phyloP scores from a whole-genome alignment of 2,329 filamentous ascomycete species.

The Phaeosphaeriaceae sp. region DNA sequence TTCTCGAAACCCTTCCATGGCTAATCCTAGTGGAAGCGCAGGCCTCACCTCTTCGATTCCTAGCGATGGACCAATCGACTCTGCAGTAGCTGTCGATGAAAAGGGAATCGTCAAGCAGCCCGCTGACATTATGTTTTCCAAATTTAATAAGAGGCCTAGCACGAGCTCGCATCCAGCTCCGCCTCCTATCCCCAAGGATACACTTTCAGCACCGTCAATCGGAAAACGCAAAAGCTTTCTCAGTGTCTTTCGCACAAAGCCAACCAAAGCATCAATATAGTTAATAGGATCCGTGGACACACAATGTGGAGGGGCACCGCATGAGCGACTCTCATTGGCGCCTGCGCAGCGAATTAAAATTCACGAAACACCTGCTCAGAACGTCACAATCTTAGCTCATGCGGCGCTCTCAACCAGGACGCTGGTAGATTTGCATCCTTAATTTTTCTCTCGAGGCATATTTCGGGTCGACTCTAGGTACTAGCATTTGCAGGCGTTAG shows the following conservation, averaged over 20 bases:
- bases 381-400: conserved; percentile 1
- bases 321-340: neutral
- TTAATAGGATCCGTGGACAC: conserved; percentile 1
- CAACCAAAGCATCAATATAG: neutral
- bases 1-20: conserved; percentile 40
- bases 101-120: conserved; percentile 24
- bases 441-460: conserved; percentile 3
- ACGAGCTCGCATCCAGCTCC: conserved; percentile 24
- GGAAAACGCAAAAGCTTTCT: conserved; percentile 57
- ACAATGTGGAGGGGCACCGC: neutral
- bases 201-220: conserved; percentile 40
- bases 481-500: conserved; percentile 12
- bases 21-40: conserved; percentile 33
- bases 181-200: conserved; percentile 42
- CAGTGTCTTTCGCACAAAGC: conserved; percentile 49
- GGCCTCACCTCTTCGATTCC: conserved; percentile 39
- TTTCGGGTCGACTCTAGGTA: conserved; percentile 5
- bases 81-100: conserved; percentile 42
- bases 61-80: conserved; percentile 45
- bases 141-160: conserved; percentile 24
- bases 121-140: conserved; percentile 28
- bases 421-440: conserved; percentile 11
- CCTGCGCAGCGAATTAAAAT: conserved; percentile 3
- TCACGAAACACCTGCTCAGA: neutral
- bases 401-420: conserved; percentile 5